Conservation (phyloP, 192 early-diverging fungal genomes). For the Coemansia sp. region DNA sequence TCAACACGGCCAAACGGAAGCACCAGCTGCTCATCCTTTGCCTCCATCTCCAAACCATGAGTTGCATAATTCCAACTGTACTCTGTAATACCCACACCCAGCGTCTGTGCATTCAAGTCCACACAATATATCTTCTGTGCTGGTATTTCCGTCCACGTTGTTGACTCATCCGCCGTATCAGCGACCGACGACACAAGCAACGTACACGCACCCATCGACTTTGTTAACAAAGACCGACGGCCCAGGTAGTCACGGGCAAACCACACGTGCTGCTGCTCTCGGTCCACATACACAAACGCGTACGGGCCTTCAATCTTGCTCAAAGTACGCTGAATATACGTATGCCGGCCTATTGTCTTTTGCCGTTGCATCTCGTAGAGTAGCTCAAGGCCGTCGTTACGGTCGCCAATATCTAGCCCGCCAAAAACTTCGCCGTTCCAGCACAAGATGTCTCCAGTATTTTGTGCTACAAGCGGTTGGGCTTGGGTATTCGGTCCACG, state of each 20-base stretch:
- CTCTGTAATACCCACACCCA: conserved; percentile 1
- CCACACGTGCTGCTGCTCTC: conserved; percentile 56
- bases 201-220: conserved; percentile 17
- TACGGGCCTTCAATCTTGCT: conserved; percentile 74
- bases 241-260: conserved; percentile 88
- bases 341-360: conserved; percentile 15
- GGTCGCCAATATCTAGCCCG: conserved; percentile 61
- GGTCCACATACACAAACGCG: conserved; percentile 70
- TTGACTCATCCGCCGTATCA: conserved; percentile 10
- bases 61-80: conserved; percentile 12
- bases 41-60: background rate
- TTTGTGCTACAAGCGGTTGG: conserved; percentile 60
- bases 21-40: background rate
- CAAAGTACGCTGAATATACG: conserved; percentile 51
- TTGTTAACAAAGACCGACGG: conserved; percentile 62
- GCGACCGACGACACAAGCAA: conserved; percentile 57
- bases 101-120: conserved; percentile 31
- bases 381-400: conserved; percentile 64
- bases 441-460: conserved; percentile 58
- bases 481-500: conserved; percentile 58
- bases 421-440: conserved; percentile 94
- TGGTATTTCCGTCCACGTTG: conserved; percentile 70
- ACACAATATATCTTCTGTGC: conserved; percentile 77
- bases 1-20: background rate
- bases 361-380: conserved; percentile 37